Base-by-base conservation (phyloP, 768 basidiomycete species). In the Gloeopeniophorella convolvens region DNA sequence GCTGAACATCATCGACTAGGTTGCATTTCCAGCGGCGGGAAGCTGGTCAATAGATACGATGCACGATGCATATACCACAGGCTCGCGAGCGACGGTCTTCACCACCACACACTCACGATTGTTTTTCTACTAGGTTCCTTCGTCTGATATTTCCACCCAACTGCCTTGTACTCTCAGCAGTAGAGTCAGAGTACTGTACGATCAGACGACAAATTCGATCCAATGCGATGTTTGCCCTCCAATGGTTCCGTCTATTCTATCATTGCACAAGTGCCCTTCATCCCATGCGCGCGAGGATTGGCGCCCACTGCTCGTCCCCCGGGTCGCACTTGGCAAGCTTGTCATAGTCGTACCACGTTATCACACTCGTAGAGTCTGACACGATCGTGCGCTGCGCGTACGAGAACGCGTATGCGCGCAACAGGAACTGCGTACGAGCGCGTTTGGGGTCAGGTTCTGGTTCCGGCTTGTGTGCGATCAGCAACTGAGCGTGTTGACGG, bases 271-370 rank as follows among this genome's bases (percentile, higher is more conserved):
- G n/a, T n/a, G n/a, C n/a, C n/a, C 18, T 20, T 12, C 31, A 37
- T 20, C 33, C 49, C 55, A 65, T 65, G 42, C 66, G 51, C 28
- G 59, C 49, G 20, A 60, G 42, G n/a, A 69, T 37, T 6, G 67
- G 67, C 28, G 68, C 66, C 61, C 69, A 67, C 4, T 68, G 65
- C 30, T 70, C 69, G 49, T 78, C 73, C 0, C 78, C 80, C 5
- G 85, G 83, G 57, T 76, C 74, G 52, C 77, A 78, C 64, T 85
- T 88, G 64, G 66, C 72, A 45, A 85, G 71, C 15, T 56, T 69
- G 48, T 85, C 81, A 55, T 89, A 88, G 62, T 89, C 82, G 53
- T 86, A 89, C 86, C 86, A 89, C 8, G 86, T 85, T 16, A 85
- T 60, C 3, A 74, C 72, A 49, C 81, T 77, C 57, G 80, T 77